Evolutionary conservation across 495 filamentous ascomycete genomes (phyloP), one percentile per base, ranked within the genome.

Genomic region (Tuber umbilicatum): DNA sequence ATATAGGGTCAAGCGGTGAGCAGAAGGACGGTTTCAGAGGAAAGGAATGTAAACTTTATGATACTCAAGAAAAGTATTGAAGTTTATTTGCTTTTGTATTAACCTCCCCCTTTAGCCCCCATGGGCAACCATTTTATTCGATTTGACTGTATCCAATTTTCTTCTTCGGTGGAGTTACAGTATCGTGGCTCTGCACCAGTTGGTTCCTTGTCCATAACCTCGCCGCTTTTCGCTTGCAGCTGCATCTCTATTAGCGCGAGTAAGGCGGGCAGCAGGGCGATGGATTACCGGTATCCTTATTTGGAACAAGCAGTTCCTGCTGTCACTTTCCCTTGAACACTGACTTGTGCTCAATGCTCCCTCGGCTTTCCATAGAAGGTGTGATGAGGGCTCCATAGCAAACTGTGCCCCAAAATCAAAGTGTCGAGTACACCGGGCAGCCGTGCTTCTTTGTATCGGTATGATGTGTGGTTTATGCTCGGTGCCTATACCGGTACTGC

Each of bases 1-100:
- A 64, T 64, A 55, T 9, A 12, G 55, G n/a, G 55, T 64, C 2
- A 64, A 64, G 55, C 17, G 23, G n/a, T 27, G 23, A 27, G 23
- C 14, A 43, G 42, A 21, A 27, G 47, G 47, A 27, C 47, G 27
- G 23, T 55, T 27, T 55, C 14, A 10, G 4, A 55, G 47, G 0
- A 50, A 70, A 68, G 42, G 69, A 38, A 45, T 75, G 70, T 50
- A 39, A 42, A 39, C 45, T 40, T 43, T 55, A 64, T 72, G 69
- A n/a, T 67, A 47, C 39, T 69, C 19, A 67, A 42, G 75, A 67
- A 74, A 47, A 76, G 69, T 77, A 77, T 76, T 77, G 71, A 78
- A 70, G 76, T 76, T 73, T 77, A 70, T 78, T 72, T 76, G 64
- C 27, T 64, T 64, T 64, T 64, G 55, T 64, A 27, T 16, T 31